A percentile compares a stretch with the other conserved stretches of the same genome.
phyloP scores from a whole-genome alignment of 2,329 filamentous ascomycete species.

The Elsinoe perseae region DNA sequence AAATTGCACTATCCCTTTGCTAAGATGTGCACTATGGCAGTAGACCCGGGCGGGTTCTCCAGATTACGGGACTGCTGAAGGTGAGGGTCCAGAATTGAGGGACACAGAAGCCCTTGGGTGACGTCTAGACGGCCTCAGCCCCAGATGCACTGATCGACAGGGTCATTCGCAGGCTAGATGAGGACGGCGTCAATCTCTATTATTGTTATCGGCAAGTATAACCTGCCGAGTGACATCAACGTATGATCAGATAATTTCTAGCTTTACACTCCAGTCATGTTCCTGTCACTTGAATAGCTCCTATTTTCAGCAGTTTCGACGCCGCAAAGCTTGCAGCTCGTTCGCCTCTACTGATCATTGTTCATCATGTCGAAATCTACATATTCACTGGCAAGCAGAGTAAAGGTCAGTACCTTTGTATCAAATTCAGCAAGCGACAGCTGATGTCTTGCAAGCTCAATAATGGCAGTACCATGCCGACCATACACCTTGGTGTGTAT shows the following conservation, averaged over 20 bases:
- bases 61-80: neutral
- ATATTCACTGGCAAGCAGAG: slow-evolving; percentile 38
- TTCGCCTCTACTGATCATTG: no score
- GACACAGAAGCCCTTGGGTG: neutral
- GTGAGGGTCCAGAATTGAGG: neutral
- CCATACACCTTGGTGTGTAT: slow-evolving; percentile 67
- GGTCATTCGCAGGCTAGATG: neutral
- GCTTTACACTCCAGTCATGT: neutral
- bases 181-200: neutral
- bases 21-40: neutral
- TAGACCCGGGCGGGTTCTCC: neutral
- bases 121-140: slow-evolving; percentile 8
- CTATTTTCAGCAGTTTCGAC: neutral
- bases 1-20: no score
- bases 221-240: neutral
- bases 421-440: slow-evolving; percentile 23
- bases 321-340: neutral
- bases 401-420: slow-evolving; percentile 29
- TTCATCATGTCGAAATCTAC: slow-evolving; percentile 28
- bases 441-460: slow-evolving; percentile 39
- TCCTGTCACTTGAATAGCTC: neutral
- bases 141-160: neutral
- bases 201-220: neutral
- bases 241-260: neutral
- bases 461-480: slow-evolving; percentile 61